Base-by-base conservation (phyloP, 2,329 filamentous ascomycete genomes). In the Aspergillus candidus region DNA sequence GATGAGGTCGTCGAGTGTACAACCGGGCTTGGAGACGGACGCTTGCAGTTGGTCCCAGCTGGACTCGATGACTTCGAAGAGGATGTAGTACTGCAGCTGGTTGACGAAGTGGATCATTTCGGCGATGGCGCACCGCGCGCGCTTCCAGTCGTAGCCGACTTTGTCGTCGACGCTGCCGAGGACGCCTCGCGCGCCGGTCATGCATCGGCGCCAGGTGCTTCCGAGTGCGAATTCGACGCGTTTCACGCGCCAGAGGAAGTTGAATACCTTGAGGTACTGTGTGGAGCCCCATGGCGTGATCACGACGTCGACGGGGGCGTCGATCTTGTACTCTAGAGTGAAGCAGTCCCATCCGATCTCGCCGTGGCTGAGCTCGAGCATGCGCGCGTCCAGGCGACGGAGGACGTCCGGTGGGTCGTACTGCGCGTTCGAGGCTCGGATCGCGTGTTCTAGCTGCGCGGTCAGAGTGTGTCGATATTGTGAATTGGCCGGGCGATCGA, bases 341-440 rank as follows among this genome's bases (percentile, higher is more conserved):
- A 98, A 98, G 62, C 94, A 95, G 62, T 98, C 93, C 93, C 93
- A 98, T 39, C 93, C 93, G 41, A 96, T 97, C 58, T 98, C 93
- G 40, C 93, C 93, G 57, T 96, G 90, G 7, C 86, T 94, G 5
- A 97, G 78, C 69, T 97, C 91, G 33, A 98, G 77, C 91, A 98
- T 97, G 49, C 94, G 86, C n/a, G 93, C 91, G 67, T 98, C 93
- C 3, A 98, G 78, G 10, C 93, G 82, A 4, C 88, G 82, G 22
- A 98, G 79, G 4, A 98, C 90, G 61, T 98, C 94, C 1, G 88
- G 80, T 4, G 86, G 86, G 66, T 98, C 93, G 62, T 89, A 94
- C 65, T 98, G 94, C 6, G 93, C 94, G 63, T 97, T 98, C 10
- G 90, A 96, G 48, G 93, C 91, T 43, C 91, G 86, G 55, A 98